A percentile compares a stretch with the other conserved stretches of the same genome.
phyloP scores from a whole-genome alignment of 1,284 basidiomycete species.

The Rhizoctonia solani region DNA sequence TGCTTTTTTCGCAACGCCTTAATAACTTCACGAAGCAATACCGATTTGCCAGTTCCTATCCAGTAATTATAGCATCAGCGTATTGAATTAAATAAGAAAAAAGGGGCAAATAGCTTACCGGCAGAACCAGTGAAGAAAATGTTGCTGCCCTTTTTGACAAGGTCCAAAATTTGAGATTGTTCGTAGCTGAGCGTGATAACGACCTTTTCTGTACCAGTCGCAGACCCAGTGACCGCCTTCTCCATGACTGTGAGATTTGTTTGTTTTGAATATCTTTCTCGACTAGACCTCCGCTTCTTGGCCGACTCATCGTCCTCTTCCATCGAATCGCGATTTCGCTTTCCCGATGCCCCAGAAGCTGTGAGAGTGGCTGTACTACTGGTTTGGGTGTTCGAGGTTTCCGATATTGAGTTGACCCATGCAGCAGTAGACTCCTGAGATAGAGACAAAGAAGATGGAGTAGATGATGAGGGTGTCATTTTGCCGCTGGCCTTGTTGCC shows the following conservation, averaged over 20 bases:
- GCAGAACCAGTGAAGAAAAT: slow-evolving; percentile 99
- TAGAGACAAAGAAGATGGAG: not conserved
- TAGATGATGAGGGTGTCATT: not conserved
- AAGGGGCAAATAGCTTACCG: slow-evolving; percentile 66
- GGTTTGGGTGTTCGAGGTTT: not conserved
- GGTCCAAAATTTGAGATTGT: slow-evolving; percentile 78
- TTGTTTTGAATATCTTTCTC: slow-evolving; percentile 8
- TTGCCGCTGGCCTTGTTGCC: slow-evolving; percentile 30
- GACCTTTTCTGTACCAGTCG: slow-evolving; percentile 40
- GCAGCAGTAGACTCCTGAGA: not conserved
- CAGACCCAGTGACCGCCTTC: slow-evolving; percentile 5
- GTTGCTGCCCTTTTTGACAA: slow-evolving; percentile 72
- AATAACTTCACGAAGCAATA: slow-evolving; percentile 61
- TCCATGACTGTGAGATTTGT: slow-evolving; percentile 18
- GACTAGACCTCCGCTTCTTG: slow-evolving; percentile 13
- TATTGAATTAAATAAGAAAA: not conserved
- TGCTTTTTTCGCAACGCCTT: slow-evolving; percentile 57
- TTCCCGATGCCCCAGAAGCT: slow-evolving; percentile 3
- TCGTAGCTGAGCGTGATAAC: slow-evolving; percentile 69
- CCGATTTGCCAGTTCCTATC: slow-evolving; percentile 61
- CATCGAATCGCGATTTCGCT: slow-evolving; percentile 4
- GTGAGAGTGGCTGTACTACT: not conserved
- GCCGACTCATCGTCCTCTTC: slow-evolving; percentile 7
- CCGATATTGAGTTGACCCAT: slow-evolving; percentile 8
- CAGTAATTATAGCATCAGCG: not conserved